phyloP scores from a whole-genome alignment of 2,329 filamentous ascomycete species.

The Coleophoma crateriformis region DNA sequence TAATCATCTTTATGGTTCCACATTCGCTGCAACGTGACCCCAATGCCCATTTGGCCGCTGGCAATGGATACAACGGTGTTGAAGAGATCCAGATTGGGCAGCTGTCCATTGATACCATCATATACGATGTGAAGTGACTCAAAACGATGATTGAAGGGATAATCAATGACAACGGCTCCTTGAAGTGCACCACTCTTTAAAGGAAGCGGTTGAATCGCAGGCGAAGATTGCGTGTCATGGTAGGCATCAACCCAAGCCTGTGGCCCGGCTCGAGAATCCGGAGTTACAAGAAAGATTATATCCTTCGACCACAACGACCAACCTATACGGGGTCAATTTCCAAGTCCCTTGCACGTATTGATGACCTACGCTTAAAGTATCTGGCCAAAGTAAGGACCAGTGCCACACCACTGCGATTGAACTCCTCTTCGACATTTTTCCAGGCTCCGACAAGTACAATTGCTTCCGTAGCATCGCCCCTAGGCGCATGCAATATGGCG shows the following conservation, averaged over 20 bases:
- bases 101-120: slow-evolving; percentile 90
- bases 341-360: not conserved
- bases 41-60: slow-evolving; percentile 86
- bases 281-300: slow-evolving; percentile 85
- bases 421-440: slow-evolving; percentile 70
- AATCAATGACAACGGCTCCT: slow-evolving; percentile 90
- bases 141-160: slow-evolving; percentile 78
- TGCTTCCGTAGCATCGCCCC: slow-evolving; percentile 94
- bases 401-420: slow-evolving; percentile 84
- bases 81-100: slow-evolving; percentile 92
- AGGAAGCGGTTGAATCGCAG: slow-evolving; percentile 67
- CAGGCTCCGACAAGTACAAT: slow-evolving; percentile 89
- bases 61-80: slow-evolving; percentile 90
- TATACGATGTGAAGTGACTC: slow-evolving; percentile 88
- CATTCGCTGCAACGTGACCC: slow-evolving; percentile 79
- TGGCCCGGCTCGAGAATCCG: slow-evolving; percentile 83
- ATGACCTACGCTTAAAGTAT: slow-evolving; percentile 75
- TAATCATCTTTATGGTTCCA: slow-evolving; percentile 73
- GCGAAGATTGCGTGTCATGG: slow-evolving; percentile 77
- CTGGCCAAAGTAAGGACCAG: slow-evolving; percentile 81
- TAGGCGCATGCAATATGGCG: slow-evolving; percentile 84
- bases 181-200: slow-evolving; percentile 92
- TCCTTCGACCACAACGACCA: slow-evolving; percentile 99
- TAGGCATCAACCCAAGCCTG: slow-evolving; percentile 98
- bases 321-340: slow-evolving; percentile 35